Percentiles rank a stretch among this genome's conserved stretches.
These are phyloP conservation scores for Saturnispora diversa DNA, from an alignment of 805 yeast species.

Conservation along the genomic window DNA sequence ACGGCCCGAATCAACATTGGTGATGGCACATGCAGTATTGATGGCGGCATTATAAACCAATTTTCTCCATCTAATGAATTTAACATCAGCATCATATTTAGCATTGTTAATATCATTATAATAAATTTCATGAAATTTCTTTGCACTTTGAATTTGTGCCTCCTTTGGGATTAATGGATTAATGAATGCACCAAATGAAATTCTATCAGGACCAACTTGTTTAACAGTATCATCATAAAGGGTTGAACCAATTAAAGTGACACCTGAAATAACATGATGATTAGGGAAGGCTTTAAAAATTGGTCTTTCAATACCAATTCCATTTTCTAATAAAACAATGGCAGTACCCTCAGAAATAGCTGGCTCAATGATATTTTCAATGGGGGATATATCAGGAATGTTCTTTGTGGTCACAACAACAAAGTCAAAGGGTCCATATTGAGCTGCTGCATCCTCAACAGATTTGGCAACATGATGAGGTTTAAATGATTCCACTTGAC, in stretches of 20 bases:
- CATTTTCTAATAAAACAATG: constrained; percentile 35
- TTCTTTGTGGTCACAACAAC: constrained; percentile 56
- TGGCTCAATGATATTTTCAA: constrained; percentile 31
- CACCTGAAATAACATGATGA: constrained; percentile 33
- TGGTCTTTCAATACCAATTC: constrained; percentile 33
- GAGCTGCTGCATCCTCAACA: constrained; percentile 39
- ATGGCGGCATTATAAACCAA: constrained; percentile 41
- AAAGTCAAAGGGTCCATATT: constrained; percentile 40
- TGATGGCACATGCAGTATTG: constrained; percentile 38
- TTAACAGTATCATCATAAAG: constrained; percentile 26
- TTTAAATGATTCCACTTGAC: constrained; percentile 43
- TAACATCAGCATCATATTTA: constrained; percentile 30
- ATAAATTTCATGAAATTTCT: constrained; percentile 30
- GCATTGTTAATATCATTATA: constrained; percentile 26
- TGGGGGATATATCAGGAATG: constrained; percentile 51
- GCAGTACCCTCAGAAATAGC: constrained; percentile 26
- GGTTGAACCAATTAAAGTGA: constrained; percentile 31
- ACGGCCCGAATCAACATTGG: constrained; percentile 35
- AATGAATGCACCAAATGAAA: constrained; percentile 31
- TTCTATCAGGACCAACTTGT: constrained; percentile 31
- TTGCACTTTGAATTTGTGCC: constrained; percentile 26
- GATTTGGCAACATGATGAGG: constrained; percentile 39
- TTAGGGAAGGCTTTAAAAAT: constrained; percentile 29
- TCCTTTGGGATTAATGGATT: constrained; percentile 25
- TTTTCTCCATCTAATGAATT: constrained; percentile 39